A percentile compares a stretch with the other conserved stretches of the same genome.
Conservation (phyloP, 148 eudicot species). For the Pouteria glomerata region DNA sequence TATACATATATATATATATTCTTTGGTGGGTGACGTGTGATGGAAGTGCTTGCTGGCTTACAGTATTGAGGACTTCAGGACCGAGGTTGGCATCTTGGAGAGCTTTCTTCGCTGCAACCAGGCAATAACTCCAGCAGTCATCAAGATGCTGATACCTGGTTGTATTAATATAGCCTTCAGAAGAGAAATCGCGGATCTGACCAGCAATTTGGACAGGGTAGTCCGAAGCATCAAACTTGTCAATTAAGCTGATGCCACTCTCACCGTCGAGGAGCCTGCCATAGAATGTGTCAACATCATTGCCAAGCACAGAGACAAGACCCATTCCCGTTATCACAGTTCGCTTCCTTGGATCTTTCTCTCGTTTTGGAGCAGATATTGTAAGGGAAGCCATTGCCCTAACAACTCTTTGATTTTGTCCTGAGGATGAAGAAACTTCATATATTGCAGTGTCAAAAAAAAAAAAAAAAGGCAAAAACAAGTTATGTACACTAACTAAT, state of each 20-base stretch:
- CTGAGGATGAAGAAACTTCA: not conserved
- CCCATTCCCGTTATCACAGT: conserved; percentile 30
- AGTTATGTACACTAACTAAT: no score
- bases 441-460: not conserved
- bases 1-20: no score
- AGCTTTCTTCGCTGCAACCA: conserved; percentile 25
- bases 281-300: conserved; percentile 22
- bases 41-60: not conserved
- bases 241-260: conserved; percentile 15
- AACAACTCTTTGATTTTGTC: not conserved
- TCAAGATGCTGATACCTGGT: conserved; percentile 6
- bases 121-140: conserved; percentile 15
- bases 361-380: conserved; percentile 18
- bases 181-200: conserved; percentile 14
- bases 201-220: conserved; percentile 23
- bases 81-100: conserved; percentile 23
- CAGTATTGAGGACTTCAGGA: conserved; percentile 20
- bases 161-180: conserved; percentile 14
- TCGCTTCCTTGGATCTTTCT: conserved; percentile 26
- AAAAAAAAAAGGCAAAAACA: no score
- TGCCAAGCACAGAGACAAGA: conserved; percentile 20
- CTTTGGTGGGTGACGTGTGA: not conserved
- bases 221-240: conserved; percentile 10
- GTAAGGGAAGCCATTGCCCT: conserved; percentile 11
- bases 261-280: conserved; percentile 18